These are phyloP conservation scores for Hemileccinum rubropunctum DNA, from an alignment of 768 basidiomycete genomes.

Conservation along the genomic window DNA sequence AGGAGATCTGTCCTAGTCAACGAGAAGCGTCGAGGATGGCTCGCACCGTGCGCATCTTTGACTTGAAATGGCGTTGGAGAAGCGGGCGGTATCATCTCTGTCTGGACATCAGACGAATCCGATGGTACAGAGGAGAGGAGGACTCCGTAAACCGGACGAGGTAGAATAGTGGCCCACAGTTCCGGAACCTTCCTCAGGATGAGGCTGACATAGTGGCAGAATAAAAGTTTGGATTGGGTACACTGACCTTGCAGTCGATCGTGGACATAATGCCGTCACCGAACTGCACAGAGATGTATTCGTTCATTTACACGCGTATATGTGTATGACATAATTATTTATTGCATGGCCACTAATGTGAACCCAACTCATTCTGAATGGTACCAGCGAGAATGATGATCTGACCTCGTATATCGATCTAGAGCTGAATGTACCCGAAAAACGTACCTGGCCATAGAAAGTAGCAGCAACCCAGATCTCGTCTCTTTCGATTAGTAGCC, in stretches of 20 bases:
- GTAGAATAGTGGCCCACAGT: not conserved
- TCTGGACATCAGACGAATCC: constrained; percentile 16
- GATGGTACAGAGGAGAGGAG: constrained; percentile 10
- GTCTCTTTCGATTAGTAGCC: constrained; percentile 61
- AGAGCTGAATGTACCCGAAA: not conserved
- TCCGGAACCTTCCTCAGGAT: constrained; percentile 10
- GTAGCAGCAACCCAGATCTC: constrained; percentile 83
- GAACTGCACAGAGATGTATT: constrained; percentile 45
- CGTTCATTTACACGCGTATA: not conserved
- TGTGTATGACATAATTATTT: not conserved
- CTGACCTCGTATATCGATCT: not conserved
- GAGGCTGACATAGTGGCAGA: constrained; percentile 8
- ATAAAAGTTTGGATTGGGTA: constrained; percentile 56
- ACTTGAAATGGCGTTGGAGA: constrained; percentile 18
- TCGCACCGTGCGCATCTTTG: constrained; percentile 2
- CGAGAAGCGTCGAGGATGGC: constrained; percentile 14
- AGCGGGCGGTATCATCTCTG: constrained; percentile 16
- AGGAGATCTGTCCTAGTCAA: constrained; percentile 6
- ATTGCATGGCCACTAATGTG: constrained; percentile 61
- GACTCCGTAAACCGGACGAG: constrained; percentile 7
- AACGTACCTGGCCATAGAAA: constrained; percentile 73
- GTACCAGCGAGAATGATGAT: constrained; percentile 4
- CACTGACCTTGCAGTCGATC: constrained; percentile 75
- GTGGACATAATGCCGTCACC: constrained; percentile 89
- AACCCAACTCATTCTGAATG: constrained; percentile 49